Percentiles rank a stretch among this genome's conserved stretches.
phyloP scores from a whole-genome alignment of 805 yeast genomes.

The Sungouiella blattae region DNA sequence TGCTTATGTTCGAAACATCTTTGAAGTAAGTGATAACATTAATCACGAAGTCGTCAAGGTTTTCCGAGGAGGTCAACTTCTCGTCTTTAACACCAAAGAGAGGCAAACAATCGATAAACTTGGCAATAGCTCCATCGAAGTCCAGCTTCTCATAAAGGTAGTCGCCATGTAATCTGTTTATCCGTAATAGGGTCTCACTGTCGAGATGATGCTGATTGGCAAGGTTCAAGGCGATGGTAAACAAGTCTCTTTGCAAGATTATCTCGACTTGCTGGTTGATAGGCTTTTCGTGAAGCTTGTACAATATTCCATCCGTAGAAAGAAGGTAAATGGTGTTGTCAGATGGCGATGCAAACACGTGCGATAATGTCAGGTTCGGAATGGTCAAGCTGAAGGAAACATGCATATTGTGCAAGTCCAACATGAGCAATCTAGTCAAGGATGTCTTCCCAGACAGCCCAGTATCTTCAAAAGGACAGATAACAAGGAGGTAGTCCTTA shows the following conservation, averaged over 20 bases:
- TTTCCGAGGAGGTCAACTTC: slow-evolving; percentile 2
- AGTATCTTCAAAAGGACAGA: slow-evolving; percentile 42
- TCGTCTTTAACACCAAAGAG: slow-evolving; percentile 17
- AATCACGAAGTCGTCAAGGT: slow-evolving; percentile 44
- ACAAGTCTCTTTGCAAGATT: slow-evolving; percentile 66
- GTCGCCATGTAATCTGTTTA: slow-evolving; percentile 59
- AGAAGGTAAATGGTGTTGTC: slow-evolving; percentile 60
- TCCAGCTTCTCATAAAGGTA: slow-evolving; percentile 64
- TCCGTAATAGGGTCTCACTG: slow-evolving; percentile 25
- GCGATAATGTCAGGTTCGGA: slow-evolving; percentile 55
- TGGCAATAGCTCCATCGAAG: slow-evolving; percentile 65
- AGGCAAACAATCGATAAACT: slow-evolving; percentile 52
- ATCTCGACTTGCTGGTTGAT: slow-evolving; percentile 65
- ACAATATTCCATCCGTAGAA: slow-evolving; percentile 72
- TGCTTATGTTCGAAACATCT: slow-evolving; percentile 67
- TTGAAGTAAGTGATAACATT: slow-evolving; percentile 76
- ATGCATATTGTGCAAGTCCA: slow-evolving; percentile 69
- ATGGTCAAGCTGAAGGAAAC: slow-evolving; percentile 67
- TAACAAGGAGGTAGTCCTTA: slow-evolving; percentile 55
- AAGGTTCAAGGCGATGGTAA: slow-evolving; percentile 65
- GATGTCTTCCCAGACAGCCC: slow-evolving; percentile 12
- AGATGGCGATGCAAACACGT: slow-evolving; percentile 44
- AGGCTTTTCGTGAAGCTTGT: slow-evolving; percentile 63
- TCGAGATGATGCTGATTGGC: slow-evolving; percentile 43
- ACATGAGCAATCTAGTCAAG: slow-evolving; percentile 57